A percentile compares a stretch with the other conserved stretches of the same genome.
phyloP scores from a whole-genome alignment of 1,284 basidiomycete genomes.

The Ceratobasidium sp. region DNA sequence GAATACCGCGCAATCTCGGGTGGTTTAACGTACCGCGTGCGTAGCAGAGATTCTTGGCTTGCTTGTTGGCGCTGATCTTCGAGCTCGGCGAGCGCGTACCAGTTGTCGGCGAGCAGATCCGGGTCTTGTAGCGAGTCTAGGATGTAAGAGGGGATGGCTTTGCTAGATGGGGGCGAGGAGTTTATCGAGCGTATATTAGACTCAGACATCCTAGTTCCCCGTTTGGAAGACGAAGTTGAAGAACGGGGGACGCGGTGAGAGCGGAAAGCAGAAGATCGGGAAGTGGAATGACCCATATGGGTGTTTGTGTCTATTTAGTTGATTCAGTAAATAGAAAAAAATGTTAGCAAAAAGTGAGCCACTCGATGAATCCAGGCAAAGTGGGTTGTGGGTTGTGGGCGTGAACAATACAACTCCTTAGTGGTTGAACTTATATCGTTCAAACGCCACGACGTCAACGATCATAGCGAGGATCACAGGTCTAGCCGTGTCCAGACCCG shows the following conservation, averaged over 20 bases:
- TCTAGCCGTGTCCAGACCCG: too few species aligned
- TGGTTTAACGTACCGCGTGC: constrained; percentile 23
- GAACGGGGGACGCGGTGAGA: constrained; percentile 6
- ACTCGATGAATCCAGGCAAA: too few species aligned
- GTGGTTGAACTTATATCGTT: too few species aligned
- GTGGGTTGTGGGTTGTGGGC: too few species aligned
- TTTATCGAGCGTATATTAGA: neutral
- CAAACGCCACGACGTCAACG: too few species aligned
- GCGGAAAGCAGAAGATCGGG: constrained; percentile 14
- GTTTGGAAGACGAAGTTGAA: constrained; percentile 27
- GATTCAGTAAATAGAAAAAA: constrained; percentile 2
- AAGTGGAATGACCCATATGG: constrained; percentile 10
- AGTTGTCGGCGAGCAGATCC: constrained; percentile 18
- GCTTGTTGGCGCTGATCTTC: constrained; percentile 23
- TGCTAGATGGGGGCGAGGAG: constrained; percentile 4
- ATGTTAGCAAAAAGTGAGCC: neutral
- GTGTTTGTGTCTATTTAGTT: neutral
- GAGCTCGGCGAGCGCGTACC: constrained; percentile 25
- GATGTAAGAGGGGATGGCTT: constrained; percentile 14
- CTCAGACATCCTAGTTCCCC: neutral
- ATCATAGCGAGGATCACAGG: too few species aligned
- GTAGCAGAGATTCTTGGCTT: constrained; percentile 17
- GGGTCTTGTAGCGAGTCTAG: constrained; percentile 25
- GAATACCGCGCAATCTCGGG: constrained; percentile 44
- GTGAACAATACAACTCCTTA: too few species aligned